A percentile compares a stretch with the other conserved stretches of the same genome.
Evolutionary conservation across 768 basidiomycete species (phyloP).

Genomic region (Tulasnella sp.): DNA sequence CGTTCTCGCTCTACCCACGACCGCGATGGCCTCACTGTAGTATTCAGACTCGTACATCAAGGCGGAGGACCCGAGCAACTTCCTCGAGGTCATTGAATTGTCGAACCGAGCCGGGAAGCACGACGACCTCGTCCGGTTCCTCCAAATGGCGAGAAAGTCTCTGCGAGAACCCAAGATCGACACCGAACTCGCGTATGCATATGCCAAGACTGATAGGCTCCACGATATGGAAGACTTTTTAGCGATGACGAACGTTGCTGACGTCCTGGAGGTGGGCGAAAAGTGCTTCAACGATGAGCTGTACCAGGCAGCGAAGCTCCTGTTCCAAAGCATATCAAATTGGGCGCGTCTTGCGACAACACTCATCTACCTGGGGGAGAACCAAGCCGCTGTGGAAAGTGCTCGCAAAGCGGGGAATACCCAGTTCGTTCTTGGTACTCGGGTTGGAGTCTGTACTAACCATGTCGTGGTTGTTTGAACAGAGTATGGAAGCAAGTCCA

Average conservation of each 20-base stretch:
- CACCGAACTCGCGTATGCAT: constrained; percentile 94
- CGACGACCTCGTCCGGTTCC: constrained; percentile 90
- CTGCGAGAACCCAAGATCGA: constrained; percentile 96
- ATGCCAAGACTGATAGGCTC: constrained; percentile 77
- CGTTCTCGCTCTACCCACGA: constrained; percentile 22
- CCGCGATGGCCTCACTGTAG: background rate
- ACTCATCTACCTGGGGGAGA: constrained; percentile 94
- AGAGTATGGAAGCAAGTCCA: constrained; percentile 99
- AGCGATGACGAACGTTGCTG: constrained; percentile 95
- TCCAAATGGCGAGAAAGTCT: constrained; percentile 97
- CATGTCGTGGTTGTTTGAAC: constrained; percentile 14
- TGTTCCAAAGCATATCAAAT: constrained; percentile 96
- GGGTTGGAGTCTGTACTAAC: background rate
- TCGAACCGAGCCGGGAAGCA: constrained; percentile 82
- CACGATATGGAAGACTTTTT: constrained; percentile 99
- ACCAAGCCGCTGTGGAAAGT: constrained; percentile 96
- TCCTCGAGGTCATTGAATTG: constrained; percentile 90
- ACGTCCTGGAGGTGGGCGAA: constrained; percentile 92
- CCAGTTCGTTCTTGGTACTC: constrained; percentile 60
- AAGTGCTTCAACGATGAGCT: constrained; percentile 98
- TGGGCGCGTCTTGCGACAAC: constrained; percentile 98
- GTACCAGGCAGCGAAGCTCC: constrained; percentile 90
- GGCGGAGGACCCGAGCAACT: constrained; percentile 90
- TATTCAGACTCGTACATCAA: constrained; percentile 87
- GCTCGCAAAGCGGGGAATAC: constrained; percentile 99